Evolutionary conservation across 257 asterid genomes (phyloP).

Genomic region (Nicotiana tabacum): DNA sequence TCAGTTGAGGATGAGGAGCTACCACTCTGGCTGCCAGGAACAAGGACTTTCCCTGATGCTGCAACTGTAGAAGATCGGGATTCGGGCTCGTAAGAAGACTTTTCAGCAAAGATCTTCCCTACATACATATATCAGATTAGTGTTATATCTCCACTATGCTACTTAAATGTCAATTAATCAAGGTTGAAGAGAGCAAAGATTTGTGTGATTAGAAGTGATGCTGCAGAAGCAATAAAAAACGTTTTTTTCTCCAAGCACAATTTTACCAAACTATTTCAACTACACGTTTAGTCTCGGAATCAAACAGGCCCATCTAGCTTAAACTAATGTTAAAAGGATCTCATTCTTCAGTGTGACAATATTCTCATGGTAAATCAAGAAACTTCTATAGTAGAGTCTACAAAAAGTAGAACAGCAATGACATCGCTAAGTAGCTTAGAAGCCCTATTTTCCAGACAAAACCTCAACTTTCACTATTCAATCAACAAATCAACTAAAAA

Average conservation of each 20-base stretch:
- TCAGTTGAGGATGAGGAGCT: slow-evolving; percentile 34
- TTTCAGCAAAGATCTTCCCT: slow-evolving; percentile 68
- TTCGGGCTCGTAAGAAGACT: slow-evolving; percentile 44
- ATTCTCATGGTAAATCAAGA: background rate
- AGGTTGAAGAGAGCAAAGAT: background rate
- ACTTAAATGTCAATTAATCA: background rate
- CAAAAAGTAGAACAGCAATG: background rate
- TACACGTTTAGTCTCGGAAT: background rate
- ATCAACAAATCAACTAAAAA: background rate
- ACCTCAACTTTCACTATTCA: background rate
- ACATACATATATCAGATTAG: slow-evolving; percentile 32
- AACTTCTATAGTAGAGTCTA: background rate
- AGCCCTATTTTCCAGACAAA: background rate
- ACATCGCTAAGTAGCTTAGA: background rate
- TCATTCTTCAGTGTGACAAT: background rate
- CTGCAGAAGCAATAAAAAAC: background rate
- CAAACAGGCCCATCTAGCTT: background rate
- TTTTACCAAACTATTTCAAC: background rate
- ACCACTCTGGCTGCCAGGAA: slow-evolving; percentile 63
- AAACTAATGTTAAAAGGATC: background rate
- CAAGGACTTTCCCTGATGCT: slow-evolving; percentile 71
- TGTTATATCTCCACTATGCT: background rate
- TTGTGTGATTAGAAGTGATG: background rate
- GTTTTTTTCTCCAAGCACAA: background rate
- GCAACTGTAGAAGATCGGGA: slow-evolving; percentile 50